Conservation (phyloP, 352 stramenopile species). For the Globisporangium rhizosaccharum region DNA sequence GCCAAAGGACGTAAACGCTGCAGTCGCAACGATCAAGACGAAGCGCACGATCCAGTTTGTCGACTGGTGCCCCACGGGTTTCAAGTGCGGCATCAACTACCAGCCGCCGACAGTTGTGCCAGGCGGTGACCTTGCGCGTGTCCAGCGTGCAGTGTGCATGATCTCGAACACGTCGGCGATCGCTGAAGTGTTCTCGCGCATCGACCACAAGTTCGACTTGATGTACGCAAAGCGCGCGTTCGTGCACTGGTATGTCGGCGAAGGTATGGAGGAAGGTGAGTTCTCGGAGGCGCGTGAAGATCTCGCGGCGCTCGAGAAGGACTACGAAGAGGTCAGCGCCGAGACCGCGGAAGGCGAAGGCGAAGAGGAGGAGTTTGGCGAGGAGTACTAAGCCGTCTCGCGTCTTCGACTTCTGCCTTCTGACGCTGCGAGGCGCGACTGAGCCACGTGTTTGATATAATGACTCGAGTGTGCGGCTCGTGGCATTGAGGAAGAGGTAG, state of each 20-base stretch:
- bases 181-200: constrained; percentile 95
- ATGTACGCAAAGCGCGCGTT: constrained; percentile 99
- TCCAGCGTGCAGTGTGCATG: constrained; percentile 98
- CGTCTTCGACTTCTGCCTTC: too few relatives aligned
- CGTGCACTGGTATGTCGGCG: constrained; percentile 99
- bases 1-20: constrained; percentile 94
- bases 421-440: too few relatives aligned
- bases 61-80: constrained; percentile 98
- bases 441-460: too few relatives aligned
- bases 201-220: constrained; percentile 99
- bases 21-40: constrained; percentile 98
- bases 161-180: constrained; percentile 99
- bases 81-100: constrained; percentile 99
- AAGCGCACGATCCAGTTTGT: constrained; percentile 99
- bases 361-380: constrained; percentile 90
- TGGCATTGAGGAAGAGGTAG: too few relatives aligned
- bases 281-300: constrained; percentile 99
- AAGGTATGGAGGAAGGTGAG: constrained; percentile 99
- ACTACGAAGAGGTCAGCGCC: constrained; percentile 99
- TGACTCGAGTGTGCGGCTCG: too few relatives aligned
- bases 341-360: constrained; percentile 96
- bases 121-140: constrained; percentile 94
- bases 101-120: constrained; percentile 95
- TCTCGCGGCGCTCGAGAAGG: constrained; percentile 97
- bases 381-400: constrained; percentile 69